phyloP scores from a whole-genome alignment of 2,329 filamentous ascomycete species.

The Fusarium mangiferae region DNA sequence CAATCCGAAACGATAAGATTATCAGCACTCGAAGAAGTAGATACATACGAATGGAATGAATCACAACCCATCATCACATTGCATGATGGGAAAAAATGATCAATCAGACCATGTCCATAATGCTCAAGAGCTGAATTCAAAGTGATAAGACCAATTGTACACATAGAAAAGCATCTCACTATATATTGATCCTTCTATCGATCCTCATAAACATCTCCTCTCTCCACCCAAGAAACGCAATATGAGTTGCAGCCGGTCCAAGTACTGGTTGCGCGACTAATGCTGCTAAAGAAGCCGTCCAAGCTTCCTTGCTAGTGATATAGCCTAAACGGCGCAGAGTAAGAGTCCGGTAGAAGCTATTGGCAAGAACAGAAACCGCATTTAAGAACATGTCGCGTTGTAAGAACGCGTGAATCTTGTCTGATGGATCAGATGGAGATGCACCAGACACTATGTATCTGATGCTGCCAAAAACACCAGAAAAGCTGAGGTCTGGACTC shows the following conservation, averaged over 20 bases:
- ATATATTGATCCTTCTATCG: not conserved
- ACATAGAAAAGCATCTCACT: accelerated
- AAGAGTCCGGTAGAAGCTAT: not conserved
- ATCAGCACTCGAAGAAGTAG: too few species aligned
- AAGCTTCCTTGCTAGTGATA: not conserved
- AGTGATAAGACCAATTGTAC: too few species aligned
- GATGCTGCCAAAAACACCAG: not conserved
- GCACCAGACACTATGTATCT: not conserved
- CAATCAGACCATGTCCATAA: too few species aligned
- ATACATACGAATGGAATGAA: too few species aligned
- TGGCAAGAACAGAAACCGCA: not conserved
- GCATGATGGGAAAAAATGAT: too few species aligned
- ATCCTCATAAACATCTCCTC: not conserved
- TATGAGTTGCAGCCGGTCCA: slow-evolving; percentile 9
- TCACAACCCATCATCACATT: too few species aligned
- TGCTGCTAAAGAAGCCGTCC: not conserved
- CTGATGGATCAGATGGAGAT: accelerated
- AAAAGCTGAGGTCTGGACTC: not conserved
- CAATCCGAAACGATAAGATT: too few species aligned
- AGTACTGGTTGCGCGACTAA: not conserved
- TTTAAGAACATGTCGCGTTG: slow-evolving; percentile 15
- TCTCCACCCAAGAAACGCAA: slow-evolving; percentile 7
- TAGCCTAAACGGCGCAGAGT: not conserved
- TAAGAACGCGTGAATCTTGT: not conserved
- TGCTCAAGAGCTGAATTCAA: too few species aligned